Evolutionary conservation across 2,329 filamentous ascomycete species (phyloP).

Genomic region (Epichloe gansuensis): DNA sequence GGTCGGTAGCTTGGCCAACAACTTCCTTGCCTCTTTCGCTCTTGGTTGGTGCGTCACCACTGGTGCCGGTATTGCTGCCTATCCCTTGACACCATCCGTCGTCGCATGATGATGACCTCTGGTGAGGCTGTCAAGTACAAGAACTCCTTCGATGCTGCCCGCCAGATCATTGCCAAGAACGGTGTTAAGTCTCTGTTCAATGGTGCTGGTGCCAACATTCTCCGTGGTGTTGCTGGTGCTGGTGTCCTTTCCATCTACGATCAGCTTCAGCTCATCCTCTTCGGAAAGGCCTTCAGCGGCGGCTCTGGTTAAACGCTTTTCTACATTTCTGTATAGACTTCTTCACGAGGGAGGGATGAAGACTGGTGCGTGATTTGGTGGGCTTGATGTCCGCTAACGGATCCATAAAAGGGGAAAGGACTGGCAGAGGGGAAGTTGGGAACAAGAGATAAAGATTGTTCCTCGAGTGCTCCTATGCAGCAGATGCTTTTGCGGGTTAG

Average conservation of each 20-base stretch:
- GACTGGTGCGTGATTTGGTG: conserved; percentile 19
- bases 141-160: conserved; percentile 85
- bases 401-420: conserved; percentile 31
- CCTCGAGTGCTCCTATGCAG: conserved; percentile 23
- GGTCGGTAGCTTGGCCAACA: conserved; percentile 80
- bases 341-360: conserved; percentile 18
- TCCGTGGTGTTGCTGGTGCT: conserved; percentile 99
- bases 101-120: conserved; percentile 99
- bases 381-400: conserved; percentile 28
- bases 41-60: conserved; percentile 99
- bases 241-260: conserved; percentile 99
- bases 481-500: conserved; percentile 33
- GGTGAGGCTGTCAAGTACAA: conserved; percentile 99
- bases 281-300: conserved; percentile 98
- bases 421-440: conserved; percentile 34
- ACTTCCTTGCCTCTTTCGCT: conserved; percentile 98
- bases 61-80: conserved; percentile 99
- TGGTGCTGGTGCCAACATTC: conserved; percentile 99
- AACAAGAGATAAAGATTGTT: conserved; percentile 23
- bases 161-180: conserved; percentile 95
- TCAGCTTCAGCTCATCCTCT: conserved; percentile 96
- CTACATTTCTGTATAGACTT: conserved; percentile 31
- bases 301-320: conserved; percentile 36
- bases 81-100: conserved; percentile 99
- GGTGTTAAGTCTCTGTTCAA: conserved; percentile 99